phyloP scores from a whole-genome alignment of 805 yeast genomes.

The Yarrowia yakushimensis region DNA sequence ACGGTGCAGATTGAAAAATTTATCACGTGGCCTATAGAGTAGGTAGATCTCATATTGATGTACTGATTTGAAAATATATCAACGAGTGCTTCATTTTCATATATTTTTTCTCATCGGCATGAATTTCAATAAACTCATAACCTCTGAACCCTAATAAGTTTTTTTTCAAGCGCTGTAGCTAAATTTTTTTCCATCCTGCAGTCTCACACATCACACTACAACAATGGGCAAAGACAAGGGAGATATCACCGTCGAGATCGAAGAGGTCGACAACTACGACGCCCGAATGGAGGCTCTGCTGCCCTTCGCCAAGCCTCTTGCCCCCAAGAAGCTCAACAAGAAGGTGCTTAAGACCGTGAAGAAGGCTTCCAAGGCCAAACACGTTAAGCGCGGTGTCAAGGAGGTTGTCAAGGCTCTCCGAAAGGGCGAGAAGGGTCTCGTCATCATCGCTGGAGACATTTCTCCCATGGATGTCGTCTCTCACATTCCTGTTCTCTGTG shows the following conservation, averaged over 20 bases:
- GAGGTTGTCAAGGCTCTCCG: constrained; percentile 97
- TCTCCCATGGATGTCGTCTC: constrained; percentile 97
- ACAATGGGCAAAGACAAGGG: constrained; percentile 34
- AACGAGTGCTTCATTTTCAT: too few species aligned
- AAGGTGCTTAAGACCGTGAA: constrained; percentile 92
- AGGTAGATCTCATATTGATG: too few species aligned
- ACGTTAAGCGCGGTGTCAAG: constrained; percentile 97
- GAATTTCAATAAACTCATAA: neutral
- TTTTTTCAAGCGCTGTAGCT: constrained; percentile 3
- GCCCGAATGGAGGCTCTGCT: constrained; percentile 83
- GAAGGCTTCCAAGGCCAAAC: constrained; percentile 97
- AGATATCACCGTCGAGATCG: constrained; percentile 27
- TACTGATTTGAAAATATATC: too few species aligned
- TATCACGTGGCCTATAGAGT: too few species aligned
- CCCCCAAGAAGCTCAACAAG: constrained; percentile 92
- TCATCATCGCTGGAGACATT: constrained; percentile 95
- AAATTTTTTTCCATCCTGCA: constrained; percentile 21
- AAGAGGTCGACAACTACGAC: constrained; percentile 75
- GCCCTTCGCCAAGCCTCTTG: constrained; percentile 92
- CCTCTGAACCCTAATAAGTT: constrained; percentile 12
- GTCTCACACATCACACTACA: constrained; percentile 19
- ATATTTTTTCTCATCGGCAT: too few species aligned
- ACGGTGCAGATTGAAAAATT: neutral
- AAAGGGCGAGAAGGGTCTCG: constrained; percentile 97
- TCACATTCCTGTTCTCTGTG: constrained; percentile 96